A percentile compares a stretch with the other conserved stretches of the same genome.
Conservation (phyloP, 257 asterid genomes). For the Catharanthus roseus region DNA sequence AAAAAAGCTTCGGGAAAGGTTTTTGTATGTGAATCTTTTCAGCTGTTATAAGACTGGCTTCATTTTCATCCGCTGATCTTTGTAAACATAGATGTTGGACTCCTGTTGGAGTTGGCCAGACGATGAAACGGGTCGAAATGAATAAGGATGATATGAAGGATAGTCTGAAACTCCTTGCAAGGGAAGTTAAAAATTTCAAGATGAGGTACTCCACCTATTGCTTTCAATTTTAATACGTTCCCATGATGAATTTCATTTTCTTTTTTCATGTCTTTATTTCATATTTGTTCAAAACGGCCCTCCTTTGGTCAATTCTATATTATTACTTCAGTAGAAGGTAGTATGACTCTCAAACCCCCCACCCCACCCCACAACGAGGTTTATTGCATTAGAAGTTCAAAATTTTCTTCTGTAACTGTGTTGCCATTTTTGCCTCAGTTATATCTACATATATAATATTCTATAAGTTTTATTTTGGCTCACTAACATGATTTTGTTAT, state of each 20-base stretch:
- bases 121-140: constrained; percentile 68
- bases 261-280: background rate
- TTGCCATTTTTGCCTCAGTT: background rate
- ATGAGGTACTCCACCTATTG: constrained; percentile 46
- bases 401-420: background rate
- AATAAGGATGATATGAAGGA: constrained; percentile 38
- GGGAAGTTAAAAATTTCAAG: constrained; percentile 37
- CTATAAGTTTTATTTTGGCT: background rate
- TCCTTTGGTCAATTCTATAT: background rate
- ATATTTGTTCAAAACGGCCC: background rate
- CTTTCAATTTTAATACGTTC: background rate
- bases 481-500: background rate
- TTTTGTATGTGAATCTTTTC: constrained; percentile 48
- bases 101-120: constrained; percentile 59
- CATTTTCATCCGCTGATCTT: constrained; percentile 24
- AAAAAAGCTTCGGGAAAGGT: constrained; percentile 74
- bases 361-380: background rate
- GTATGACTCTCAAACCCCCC: no score
- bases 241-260: background rate
- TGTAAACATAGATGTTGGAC: constrained; percentile 32
- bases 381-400: background rate
- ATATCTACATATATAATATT: background rate
- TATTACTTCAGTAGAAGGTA: no score
- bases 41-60: constrained; percentile 25
- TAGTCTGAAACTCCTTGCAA: constrained; percentile 39